These are phyloP conservation scores for Collybiopsis luxurians DNA, from an alignment of 768 basidiomycete species.

Conservation along the genomic window DNA sequence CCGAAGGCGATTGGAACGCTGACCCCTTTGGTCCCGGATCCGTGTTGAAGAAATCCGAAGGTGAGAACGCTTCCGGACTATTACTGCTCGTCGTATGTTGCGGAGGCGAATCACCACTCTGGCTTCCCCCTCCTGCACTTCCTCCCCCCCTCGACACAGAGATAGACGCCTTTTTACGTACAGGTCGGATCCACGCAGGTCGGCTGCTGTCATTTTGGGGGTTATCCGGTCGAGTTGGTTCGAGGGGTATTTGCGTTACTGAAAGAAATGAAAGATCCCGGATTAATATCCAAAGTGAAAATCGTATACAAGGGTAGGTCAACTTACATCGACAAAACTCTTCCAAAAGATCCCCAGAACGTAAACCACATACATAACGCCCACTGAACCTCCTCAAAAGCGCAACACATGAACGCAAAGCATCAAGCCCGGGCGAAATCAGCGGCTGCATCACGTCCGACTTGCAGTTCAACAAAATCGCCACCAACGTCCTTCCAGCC, in stretches of 20 bases:
- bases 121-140: conserved; percentile 34
- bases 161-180: conserved; percentile 82
- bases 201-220: conserved; percentile 48
- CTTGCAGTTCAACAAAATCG: conserved; percentile 85
- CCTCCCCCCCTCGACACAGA: conserved; percentile 36
- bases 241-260: conserved; percentile 88
- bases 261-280: neutral
- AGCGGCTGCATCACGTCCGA: conserved; percentile 71
- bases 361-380: conserved; percentile 86
- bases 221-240: conserved; percentile 56
- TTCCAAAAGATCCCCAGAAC: conserved; percentile 91
- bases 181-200: conserved; percentile 87
- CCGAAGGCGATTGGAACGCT: neutral
- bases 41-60: conserved; percentile 61
- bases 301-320: neutral
- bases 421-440: conserved; percentile 81
- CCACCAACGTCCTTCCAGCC: conserved; percentile 87
- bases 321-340: conserved; percentile 87
- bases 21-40: conserved; percentile 17
- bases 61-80: conserved; percentile 66
- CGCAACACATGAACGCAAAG: conserved; percentile 83
- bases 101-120: conserved; percentile 43
- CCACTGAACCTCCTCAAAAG: conserved; percentile 87
- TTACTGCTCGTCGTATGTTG: conserved; percentile 37
- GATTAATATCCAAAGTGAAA: conserved; percentile 4